Conservation (phyloP, 2,329 filamentous ascomycete species). For the Penicillium corylophilum region DNA sequence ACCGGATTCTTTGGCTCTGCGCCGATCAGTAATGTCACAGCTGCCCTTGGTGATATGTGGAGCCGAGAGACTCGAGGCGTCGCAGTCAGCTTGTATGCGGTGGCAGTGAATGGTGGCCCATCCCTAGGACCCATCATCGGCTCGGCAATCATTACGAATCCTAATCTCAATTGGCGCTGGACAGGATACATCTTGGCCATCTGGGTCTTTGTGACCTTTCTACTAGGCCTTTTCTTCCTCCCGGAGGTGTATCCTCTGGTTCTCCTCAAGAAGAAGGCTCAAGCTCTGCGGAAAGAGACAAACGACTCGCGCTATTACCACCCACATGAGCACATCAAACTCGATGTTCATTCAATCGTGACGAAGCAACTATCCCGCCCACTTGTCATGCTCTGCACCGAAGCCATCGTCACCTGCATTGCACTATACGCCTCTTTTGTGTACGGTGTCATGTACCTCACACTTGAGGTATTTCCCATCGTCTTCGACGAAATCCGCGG, state of each 20-base stretch:
- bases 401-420: slow-evolving; percentile 50
- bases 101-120: slow-evolving; percentile 44
- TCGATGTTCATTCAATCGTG: slow-evolving; percentile 42
- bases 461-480: slow-evolving; percentile 50
- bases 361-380: slow-evolving; percentile 47
- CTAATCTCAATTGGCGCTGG: slow-evolving; percentile 47
- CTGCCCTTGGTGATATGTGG: slow-evolving; percentile 47
- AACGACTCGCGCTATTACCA: slow-evolving; percentile 44
- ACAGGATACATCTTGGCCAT: slow-evolving; percentile 48
- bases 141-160: slow-evolving; percentile 35
- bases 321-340: slow-evolving; percentile 46
- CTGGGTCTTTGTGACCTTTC: slow-evolving; percentile 33
- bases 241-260: slow-evolving; percentile 44
- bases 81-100: slow-evolving; percentile 42
- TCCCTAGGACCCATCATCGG: slow-evolving; percentile 46
- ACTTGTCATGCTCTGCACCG: slow-evolving; percentile 46
- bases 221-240: slow-evolving; percentile 31
- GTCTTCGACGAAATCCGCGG: slow-evolving; percentile 44
- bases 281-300: slow-evolving; percentile 37
- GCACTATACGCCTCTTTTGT: slow-evolving; percentile 49
- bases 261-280: slow-evolving; percentile 41
- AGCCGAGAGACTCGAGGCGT: slow-evolving; percentile 38
- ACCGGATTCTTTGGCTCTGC: slow-evolving; percentile 47
- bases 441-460: slow-evolving; percentile 50
- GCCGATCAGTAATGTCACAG: slow-evolving; percentile 45